Conservation (phyloP, 2,329 filamentous ascomycete species). For the Daldinia eschscholtzii region DNA sequence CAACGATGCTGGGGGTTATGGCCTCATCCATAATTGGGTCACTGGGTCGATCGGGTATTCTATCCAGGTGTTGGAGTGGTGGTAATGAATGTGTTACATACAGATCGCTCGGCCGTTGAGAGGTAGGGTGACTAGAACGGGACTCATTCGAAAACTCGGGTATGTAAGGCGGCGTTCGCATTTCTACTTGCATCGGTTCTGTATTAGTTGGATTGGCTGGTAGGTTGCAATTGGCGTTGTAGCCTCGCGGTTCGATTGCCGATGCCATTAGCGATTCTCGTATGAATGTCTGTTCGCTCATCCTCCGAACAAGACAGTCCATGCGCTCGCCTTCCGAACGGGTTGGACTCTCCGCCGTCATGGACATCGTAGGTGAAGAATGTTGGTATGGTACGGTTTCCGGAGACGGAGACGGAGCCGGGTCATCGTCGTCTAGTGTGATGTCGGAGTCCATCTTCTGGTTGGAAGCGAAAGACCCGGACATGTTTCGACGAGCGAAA, state of each 20-base stretch:
- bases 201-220: conserved; percentile 17
- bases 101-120: conserved; percentile 28
- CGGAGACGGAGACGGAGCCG: conserved; percentile 36
- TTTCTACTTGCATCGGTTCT: conserved; percentile 27
- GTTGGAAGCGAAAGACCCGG: conserved; percentile 45
- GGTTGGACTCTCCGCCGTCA: conserved; percentile 3
- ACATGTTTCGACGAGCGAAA: conserved; percentile 39
- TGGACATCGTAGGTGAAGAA: conserved; percentile 22
- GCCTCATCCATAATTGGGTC: conserved; percentile 9
- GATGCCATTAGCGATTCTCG: conserved; percentile 17
- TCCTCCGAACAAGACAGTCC: conserved; percentile 40
- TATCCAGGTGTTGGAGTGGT: conserved; percentile 16
- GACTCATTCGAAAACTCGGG: conserved; percentile 19
- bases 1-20: conserved; percentile 1
- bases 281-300: conserved; percentile 45
- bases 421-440: conserved; percentile 42
- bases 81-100: conserved; percentile 18
- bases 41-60: conserved; percentile 5
- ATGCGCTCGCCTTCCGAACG: conserved; percentile 26
- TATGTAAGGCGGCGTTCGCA: conserved; percentile 21
- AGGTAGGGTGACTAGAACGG: conserved; percentile 15
- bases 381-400: conserved; percentile 27
- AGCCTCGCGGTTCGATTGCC: conserved; percentile 5
- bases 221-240: background rate
- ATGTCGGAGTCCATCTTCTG: conserved; percentile 45